phyloP scores from a whole-genome alignment of 345 rosid species.

The Hevea brasiliensis region DNA sequence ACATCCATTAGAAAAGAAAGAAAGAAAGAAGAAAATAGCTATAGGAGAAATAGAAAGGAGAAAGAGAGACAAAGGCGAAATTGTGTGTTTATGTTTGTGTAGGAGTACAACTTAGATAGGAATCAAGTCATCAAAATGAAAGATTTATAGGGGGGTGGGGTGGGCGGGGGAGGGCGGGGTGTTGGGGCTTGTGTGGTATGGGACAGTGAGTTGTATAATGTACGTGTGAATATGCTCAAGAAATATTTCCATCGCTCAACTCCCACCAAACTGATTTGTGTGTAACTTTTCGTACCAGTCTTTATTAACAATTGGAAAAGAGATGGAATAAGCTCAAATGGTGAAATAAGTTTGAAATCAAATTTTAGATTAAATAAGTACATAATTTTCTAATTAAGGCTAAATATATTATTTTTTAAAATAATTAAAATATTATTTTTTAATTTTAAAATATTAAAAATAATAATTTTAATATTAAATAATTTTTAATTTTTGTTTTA shows the following conservation, averaged over 20 bases:
- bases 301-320: conserved; percentile 25
- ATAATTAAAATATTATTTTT: no score
- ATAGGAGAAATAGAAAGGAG: not conserved
- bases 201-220: conserved; percentile 26
- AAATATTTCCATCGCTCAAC: conserved; percentile 37
- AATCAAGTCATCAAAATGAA: conserved; percentile 5
- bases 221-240: conserved; percentile 25
- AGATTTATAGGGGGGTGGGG: conserved; percentile 6
- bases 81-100: not conserved
- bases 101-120: not conserved
- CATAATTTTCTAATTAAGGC: no score
- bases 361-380: no score
- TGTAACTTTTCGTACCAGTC: conserved; percentile 11
- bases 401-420: no score
- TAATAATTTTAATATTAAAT: no score
- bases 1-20: conserved; percentile 32
- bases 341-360: no score
- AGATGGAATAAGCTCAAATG: no score
- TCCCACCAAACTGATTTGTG: conserved; percentile 37
- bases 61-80: not conserved
- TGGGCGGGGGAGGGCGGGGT: no score
- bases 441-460: no score
- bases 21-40: no score
- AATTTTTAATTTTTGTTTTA: no score
- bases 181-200: no score